Evolutionary conservation across 2,329 filamentous ascomycete species (phyloP), one percentile per base, ranked within the genome.

Genomic region (Hypoxylon sp.): DNA sequence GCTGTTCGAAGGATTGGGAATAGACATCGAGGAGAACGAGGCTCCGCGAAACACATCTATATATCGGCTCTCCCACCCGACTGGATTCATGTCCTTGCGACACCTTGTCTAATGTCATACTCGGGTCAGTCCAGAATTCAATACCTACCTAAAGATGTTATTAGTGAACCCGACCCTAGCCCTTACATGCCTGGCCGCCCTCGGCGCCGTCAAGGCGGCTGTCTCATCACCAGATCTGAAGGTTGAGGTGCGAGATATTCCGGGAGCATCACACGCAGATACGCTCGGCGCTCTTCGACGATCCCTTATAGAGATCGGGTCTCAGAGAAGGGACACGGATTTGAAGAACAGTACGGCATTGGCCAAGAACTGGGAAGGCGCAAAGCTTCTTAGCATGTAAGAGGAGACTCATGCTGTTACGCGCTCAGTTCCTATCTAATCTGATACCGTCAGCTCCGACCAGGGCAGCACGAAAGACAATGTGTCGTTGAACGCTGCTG

Each of bases 211-310:
- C n/a, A 27, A 48, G 15, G 51, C 59, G 10, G 33, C 53, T 1
- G 43, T 42, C 13, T 20, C 56, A 13, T 38, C 47, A 15, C 33
- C 52, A 15, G 55, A 58, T 41, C 9, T 60, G 33, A 47, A n/a
- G 13, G 33, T 73, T n/a, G 55, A 64, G 23, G 63, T 67, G 37
- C 69, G 68, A 31, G 67, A 68, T 58, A 48, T 26, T 26, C 57
- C 54, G 37, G 62, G 55, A 2, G 35, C 48, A 48, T 56, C 69
- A 11, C 55, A 64, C 4, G 46, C 48, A 23, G 46, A 68, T 31
- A 69, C 70, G 2, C 42, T 71, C 2, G 49, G 38, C 17, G 62
- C 59, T 13, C 35, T 74, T 35, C 60, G 57, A 9, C 64, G 69
- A 26, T 66, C 70, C 8, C 55, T 71, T 26, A 17, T 51, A 1